A percentile compares a stretch with the other conserved stretches of the same genome.
These are phyloP conservation scores for Vicia villosa DNA, from an alignment of 306 rosid species.

Conservation along the genomic window DNA sequence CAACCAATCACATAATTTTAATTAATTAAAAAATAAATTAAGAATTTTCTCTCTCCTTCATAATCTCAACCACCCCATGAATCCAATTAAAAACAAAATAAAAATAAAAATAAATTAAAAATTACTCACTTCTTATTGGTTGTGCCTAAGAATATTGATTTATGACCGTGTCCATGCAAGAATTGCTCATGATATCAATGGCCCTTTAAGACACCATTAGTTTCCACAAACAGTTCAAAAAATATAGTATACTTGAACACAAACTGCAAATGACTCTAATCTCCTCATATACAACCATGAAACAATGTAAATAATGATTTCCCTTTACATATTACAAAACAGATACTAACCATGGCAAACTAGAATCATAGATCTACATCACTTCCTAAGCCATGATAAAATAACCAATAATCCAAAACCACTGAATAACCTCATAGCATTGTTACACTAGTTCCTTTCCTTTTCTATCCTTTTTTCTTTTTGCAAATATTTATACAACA, in stretches of 20 bases:
- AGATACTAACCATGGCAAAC: constrained; percentile 25
- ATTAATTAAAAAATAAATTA: too few relatives aligned
- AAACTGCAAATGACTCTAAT: constrained; percentile 22
- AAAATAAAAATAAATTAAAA: too few relatives aligned
- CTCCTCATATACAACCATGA: constrained; percentile 25
- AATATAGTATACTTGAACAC: background rate
- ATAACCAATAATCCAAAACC: constrained; percentile 35
- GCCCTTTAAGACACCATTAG: background rate
- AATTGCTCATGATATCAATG: too few relatives aligned
- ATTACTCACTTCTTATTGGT: too few relatives aligned
- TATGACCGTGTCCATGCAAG: too few relatives aligned
- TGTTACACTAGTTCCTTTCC: constrained; percentile 31
- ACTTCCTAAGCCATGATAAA: constrained; percentile 39
- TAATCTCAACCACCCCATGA: too few relatives aligned
- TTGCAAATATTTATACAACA: constrained; percentile 36
- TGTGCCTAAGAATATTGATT: too few relatives aligned
- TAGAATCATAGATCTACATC: constrained; percentile 29
- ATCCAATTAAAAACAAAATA: too few relatives aligned
- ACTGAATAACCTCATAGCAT: constrained; percentile 36
- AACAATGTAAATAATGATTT: constrained; percentile 17
- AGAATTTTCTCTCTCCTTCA: too few relatives aligned
- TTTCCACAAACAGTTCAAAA: background rate
- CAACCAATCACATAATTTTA: too few relatives aligned
- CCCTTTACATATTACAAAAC: constrained; percentile 30
- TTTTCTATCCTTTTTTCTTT: constrained; percentile 10